Evolutionary conservation across 192 early-diverging fungal species (phyloP).

Genomic region (Geranomyces michiganensis): DNA sequence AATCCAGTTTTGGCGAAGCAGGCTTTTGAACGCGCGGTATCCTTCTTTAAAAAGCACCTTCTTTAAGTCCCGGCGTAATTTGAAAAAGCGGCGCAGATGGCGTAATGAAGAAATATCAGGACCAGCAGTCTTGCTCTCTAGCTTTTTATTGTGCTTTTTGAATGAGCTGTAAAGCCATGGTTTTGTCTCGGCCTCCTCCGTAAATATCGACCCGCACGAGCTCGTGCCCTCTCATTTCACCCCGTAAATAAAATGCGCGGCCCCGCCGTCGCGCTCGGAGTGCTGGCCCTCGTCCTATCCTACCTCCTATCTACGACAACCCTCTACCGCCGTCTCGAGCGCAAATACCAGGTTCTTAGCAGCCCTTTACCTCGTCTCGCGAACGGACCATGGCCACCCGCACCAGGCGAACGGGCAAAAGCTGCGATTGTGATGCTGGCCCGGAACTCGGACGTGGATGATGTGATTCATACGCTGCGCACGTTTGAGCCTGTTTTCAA

Average conservation of each 20-base stretch:
- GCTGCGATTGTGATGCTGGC: constrained; percentile 19
- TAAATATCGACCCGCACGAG: no score
- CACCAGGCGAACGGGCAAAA: neutral
- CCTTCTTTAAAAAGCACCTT: constrained; percentile 33
- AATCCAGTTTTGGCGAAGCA: constrained; percentile 26
- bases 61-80: neutral
- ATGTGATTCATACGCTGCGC: constrained; percentile 66
- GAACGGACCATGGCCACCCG: neutral
- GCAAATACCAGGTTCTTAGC: constrained; percentile 11
- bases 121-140: no score
- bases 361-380: constrained; percentile 6
- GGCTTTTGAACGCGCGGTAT: constrained; percentile 25
- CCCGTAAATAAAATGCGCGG: no score
- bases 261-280: neutral
- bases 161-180: no score
- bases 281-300: neutral
- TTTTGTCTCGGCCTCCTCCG: no score
- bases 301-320: neutral
- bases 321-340: constrained; percentile 4
- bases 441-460: constrained; percentile 69
- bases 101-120: no score
- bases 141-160: no score
- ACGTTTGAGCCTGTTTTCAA: constrained; percentile 78
- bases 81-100: no score
- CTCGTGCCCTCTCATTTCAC: no score